Evolutionary conservation across 139 green algal genomes (phyloP).

Genomic region (Coelastrella sp.): DNA sequence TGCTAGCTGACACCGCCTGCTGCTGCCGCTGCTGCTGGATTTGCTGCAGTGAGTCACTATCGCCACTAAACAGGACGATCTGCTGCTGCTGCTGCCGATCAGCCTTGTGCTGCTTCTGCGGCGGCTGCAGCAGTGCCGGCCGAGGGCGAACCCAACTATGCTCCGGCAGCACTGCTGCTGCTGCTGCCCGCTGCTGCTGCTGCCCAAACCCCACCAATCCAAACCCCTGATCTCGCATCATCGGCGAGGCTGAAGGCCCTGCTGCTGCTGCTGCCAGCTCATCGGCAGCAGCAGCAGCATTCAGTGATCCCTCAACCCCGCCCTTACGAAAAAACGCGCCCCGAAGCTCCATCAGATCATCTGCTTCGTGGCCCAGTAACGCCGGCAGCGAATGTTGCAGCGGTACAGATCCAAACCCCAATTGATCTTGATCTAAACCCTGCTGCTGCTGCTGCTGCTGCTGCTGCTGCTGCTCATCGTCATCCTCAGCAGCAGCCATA

Average conservation of each 20-base stretch:
- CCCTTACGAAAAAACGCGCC: constrained; percentile 55
- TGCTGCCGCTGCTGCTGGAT: constrained; percentile 13
- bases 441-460: no score
- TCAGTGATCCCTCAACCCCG: not conserved
- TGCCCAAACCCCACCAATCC: not conserved
- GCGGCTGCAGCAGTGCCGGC: constrained; percentile 19
- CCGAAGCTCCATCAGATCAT: constrained; percentile 64
- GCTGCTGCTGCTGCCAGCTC: constrained; percentile 3
- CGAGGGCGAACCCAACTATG: constrained; percentile 26
- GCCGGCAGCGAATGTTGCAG: constrained; percentile 75
- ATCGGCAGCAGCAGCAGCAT: not conserved
- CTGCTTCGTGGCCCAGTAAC: constrained; percentile 71
- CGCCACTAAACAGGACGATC: constrained; percentile 1
- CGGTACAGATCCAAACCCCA: constrained; percentile 34
- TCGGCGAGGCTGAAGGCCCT: constrained; percentile 19
- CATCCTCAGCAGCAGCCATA: not conserved
- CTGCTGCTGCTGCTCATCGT: not conserved
- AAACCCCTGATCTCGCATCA: not conserved
- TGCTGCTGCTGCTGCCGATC: constrained; percentile 21
- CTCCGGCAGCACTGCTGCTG: not conserved
- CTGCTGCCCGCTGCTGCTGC: constrained; percentile 1
- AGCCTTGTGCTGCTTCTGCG: constrained; percentile 20
- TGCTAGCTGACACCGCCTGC: not conserved
- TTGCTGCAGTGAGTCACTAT: not conserved
- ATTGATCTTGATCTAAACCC: constrained; percentile 1